Evolutionary conservation across 495 filamentous ascomycete genomes (phyloP), one percentile per base, ranked within the genome.

Genomic region (Sordaria brevicollis): DNA sequence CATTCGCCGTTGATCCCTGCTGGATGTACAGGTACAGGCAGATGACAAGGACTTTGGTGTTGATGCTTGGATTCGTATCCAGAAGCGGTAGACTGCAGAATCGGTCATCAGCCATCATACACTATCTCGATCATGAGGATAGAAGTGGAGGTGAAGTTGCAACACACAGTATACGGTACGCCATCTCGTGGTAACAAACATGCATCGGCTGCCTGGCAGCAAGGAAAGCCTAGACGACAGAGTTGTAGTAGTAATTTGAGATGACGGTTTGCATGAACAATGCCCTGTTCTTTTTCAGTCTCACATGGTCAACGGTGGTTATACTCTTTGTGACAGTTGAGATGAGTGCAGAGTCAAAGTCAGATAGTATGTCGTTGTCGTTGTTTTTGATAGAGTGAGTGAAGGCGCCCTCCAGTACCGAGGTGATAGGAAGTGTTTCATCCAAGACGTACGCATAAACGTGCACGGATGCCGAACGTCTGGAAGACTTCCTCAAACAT

Each of bases 381-480:
- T 49, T 25, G 19, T 49, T 13, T 5, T 49, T 25, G 41, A 25
- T 25, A 25, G n/a, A 21, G 41, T 25, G 41, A 25, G 19, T 25
- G 1, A 5, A 49, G 25, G 19, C 19, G 7, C 35, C 5, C 35
- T 36, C 3, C 35, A 36, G 35, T 9, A 36, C 11, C 5, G 1
- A 9, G 35, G 7, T 36, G 35, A 36, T 9, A 21, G 11, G 43
- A n/a, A n/a, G 4, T 54, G 43, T 54, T 54, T 25, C 43, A 54
- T 54, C 19, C 19, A 54, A 9, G 19, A 25, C 43, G 19, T 54
- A 13, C 72, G 77, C 76, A 79, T 78, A 39, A 79, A 78, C 67
- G 19, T 38, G 76, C 74, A 77, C 73, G 69, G 74, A 74, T 76
- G 62, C 73, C 70, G 77, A 77, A 77, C 75, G 67, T 77, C 70